Base-by-base conservation (phyloP, 2,329 filamentous ascomycete species). In the Sclerotinia glacialis region DNA sequence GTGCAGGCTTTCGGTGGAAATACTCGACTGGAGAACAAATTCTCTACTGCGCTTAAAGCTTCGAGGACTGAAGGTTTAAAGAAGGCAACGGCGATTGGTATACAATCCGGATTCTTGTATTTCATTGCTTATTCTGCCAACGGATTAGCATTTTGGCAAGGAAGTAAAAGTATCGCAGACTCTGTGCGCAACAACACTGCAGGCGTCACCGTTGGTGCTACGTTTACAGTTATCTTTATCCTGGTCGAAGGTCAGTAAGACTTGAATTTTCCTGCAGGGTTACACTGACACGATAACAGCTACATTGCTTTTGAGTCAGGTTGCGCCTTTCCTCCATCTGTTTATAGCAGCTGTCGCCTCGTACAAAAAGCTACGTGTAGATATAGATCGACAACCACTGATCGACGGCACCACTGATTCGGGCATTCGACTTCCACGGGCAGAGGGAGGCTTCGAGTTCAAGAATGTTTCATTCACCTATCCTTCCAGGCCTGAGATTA, bases 261-360 rank as follows among this genome's bases (percentile, higher is more conserved):
- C 40, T 28, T 26, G 14, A 9, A 40, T 40, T 9, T n/a, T 37
- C 8, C 12, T 21, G 5, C 42, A 7, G 26, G 18, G 14, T 49
- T n/a, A 11, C 60, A 54, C 64, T 69, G 46, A 68, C 56, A 54
- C 28, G 23, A 34, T 23, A 34, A 54, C 26, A 73, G 72, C 71
- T 42, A 69, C 85, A 11, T 84, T 89, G 59, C 82, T 89, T 44
- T 79, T 89, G 31, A 85, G 86, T 40, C 82, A 83, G 63, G 85
- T 89, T 60, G 86, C 86, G 0, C 87, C 87, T 0, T 82, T 89
- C 59, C 77, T 90, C 18, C 85, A 86, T 18, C 82, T 87, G 14
- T 83, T 89, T 42, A 83, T 83, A 1, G 80, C 82, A 42, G 86
- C 86, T 0, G 81, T 85, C 2, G 80, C 84, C 1, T 78, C 87